A percentile compares a stretch with the other conserved stretches of the same genome.
These are phyloP conservation scores for Ephemerocybe angulata DNA, from an alignment of 768 basidiomycete genomes.

Conservation along the genomic window DNA sequence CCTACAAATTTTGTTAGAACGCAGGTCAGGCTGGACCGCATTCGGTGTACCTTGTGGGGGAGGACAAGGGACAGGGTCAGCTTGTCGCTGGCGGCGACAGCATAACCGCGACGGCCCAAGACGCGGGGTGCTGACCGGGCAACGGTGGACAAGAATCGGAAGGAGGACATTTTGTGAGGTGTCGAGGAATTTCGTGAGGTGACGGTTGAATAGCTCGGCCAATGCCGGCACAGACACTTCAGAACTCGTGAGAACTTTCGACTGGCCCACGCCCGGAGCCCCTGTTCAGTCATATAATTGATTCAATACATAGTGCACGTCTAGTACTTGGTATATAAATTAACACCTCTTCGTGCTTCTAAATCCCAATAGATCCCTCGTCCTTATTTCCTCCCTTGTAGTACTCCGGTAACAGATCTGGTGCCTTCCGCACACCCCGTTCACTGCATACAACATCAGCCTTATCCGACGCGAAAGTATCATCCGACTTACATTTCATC, in stretches of 20 bases:
- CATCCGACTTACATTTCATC: constrained; percentile 78
- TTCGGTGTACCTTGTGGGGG: constrained; percentile 79
- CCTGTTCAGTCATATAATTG: background rate
- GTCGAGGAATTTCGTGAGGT: constrained; percentile 35
- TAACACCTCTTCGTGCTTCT: constrained; percentile 6
- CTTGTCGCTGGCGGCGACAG: constrained; percentile 84
- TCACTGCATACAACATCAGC: constrained; percentile 43
- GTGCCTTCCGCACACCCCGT: constrained; percentile 57
- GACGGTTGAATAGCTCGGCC: constrained; percentile 35
- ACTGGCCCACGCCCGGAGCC: background rate
- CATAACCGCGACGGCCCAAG: constrained; percentile 78
- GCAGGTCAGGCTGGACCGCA: background rate
- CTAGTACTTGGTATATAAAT: background rate
- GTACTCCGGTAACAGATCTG: constrained; percentile 60
- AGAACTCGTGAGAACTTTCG: constrained; percentile 3
- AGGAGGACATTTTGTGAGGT: constrained; percentile 60
- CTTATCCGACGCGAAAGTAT: background rate
- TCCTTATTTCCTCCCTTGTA: constrained; percentile 50
- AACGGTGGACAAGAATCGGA: constrained; percentile 65
- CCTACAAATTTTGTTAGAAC: constrained; percentile 39
- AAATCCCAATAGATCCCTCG: constrained; percentile 42
- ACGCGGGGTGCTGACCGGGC: constrained; percentile 53
- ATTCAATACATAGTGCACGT: background rate
- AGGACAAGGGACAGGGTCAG: constrained; percentile 90
- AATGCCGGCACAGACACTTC: constrained; percentile 13